Evolutionary conservation across 108 stramenopile genomes (phyloP), one percentile per base, ranked within the genome.

Genomic region (Discostella stelligeroides): DNA sequence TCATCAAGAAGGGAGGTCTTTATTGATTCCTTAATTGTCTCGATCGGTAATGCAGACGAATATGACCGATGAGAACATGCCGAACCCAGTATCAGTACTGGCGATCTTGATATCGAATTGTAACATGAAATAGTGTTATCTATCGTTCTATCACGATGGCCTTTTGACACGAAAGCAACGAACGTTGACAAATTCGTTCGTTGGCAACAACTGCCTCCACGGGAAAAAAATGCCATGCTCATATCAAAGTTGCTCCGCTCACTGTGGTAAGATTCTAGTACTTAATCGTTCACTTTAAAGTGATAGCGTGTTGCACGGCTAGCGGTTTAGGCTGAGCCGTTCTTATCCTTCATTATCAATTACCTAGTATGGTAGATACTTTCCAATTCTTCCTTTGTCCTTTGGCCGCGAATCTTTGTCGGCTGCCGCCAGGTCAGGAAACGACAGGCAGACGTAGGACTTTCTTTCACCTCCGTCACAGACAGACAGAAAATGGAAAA

Each of bases 1-100:
- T 88, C 76, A n/a, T 92, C 80, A 46, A 92, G 69, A 14, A 92
- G 63, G 1, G 89, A 82, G 30, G 87, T 79, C 56, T 92, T 92
- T 7, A 92, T 85, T 50, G 84, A 72, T n/a, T 88, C 76, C 60
- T 81, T 82, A 27, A 92, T 74, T 5, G 82, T 61, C 41, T 86
- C 86, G 63, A 70, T 60, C 13, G 76, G 68, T n/a, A 70, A 66
- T 21, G 69, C 76, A 30, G 76, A 70, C 15, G 76, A 77, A 58
- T 74, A 66, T 18, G 58, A 66, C 49, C 73, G 40, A 42, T 60
- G 56, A 50, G 57, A 15, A 37, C n/a, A n/a, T 12, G n/a, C 14
- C 2, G 34, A 39, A 58, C 57, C 57, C 11, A 39, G 57, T 34
- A 58, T 38, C 57, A 37, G 34, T 5, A 15, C 38, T 58, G 37